Evolutionary conservation across 2,329 filamentous ascomycete species (phyloP).

Genomic region (Sporothrix inflata): DNA sequence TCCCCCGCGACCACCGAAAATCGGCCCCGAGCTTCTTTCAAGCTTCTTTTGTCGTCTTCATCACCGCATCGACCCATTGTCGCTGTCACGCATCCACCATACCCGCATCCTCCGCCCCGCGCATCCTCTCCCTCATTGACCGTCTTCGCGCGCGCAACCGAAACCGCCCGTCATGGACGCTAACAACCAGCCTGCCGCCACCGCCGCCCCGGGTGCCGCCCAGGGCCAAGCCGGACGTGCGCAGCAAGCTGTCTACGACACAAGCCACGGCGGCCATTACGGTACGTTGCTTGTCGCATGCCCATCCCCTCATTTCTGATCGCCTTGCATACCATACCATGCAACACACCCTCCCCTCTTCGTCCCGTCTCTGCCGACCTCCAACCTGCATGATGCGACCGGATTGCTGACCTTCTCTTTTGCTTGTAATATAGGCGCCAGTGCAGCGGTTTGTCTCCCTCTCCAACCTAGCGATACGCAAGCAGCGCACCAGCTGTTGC

Average conservation of each 20-base stretch:
- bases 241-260: constrained; percentile 68
- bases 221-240: constrained; percentile 62
- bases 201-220: constrained; percentile 35
- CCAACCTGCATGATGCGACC: constrained; percentile 31
- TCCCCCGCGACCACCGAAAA: constrained; percentile 27
- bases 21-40: constrained; percentile 24
- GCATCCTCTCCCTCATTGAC: neutral
- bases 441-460: constrained; percentile 62
- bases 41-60: constrained; percentile 22
- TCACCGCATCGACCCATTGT: neutral
- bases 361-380: neutral
- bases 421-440: constrained; percentile 57
- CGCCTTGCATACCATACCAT: neutral
- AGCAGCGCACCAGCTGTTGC: neutral
- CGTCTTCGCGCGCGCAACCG: neutral
- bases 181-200: constrained; percentile 53
- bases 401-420: constrained; percentile 33
- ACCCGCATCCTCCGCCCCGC: neutral
- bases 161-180: constrained; percentile 54
- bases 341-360: neutral
- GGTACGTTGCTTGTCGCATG: constrained; percentile 54
- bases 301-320: neutral
- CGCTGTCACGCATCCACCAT: neutral
- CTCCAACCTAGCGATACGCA: constrained; percentile 16
- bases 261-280: constrained; percentile 75